Evolutionary conservation across 2,329 filamentous ascomycete species (phyloP).

Genomic region (Fusarium sp.): DNA sequence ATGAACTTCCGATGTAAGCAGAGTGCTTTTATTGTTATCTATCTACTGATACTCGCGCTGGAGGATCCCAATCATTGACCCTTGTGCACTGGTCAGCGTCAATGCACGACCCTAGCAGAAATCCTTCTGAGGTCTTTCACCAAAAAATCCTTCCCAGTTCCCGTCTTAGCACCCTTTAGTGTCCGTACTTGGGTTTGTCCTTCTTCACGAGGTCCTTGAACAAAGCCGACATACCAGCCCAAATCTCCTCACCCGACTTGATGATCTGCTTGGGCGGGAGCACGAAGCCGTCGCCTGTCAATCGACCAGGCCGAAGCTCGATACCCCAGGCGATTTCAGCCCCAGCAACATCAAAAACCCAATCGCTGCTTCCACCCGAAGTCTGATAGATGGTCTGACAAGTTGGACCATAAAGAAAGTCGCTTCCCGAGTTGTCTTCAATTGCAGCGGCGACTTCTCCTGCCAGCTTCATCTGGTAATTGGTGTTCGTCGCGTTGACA

Average conservation of each 20-base stretch:
- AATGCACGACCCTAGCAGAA: too few relatives aligned
- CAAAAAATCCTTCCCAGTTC: rapidly evolving
- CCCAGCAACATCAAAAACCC: constrained; percentile 55
- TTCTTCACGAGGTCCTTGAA: constrained; percentile 11
- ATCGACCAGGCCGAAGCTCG: constrained; percentile 52
- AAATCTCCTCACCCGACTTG: constrained; percentile 57
- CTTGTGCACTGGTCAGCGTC: too few relatives aligned
- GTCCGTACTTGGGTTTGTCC: background rate
- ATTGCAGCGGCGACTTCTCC: constrained; percentile 63
- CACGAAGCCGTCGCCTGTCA: constrained; percentile 37
- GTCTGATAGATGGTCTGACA: constrained; percentile 72
- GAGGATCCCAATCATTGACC: too few relatives aligned
- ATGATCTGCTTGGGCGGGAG: constrained; percentile 49
- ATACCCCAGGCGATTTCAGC: constrained; percentile 56
- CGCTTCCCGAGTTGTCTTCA: constrained; percentile 53
- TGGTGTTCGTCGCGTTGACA: constrained; percentile 57
- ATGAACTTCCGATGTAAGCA: too few relatives aligned
- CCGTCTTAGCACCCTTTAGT: background rate
- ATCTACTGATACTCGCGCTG: background rate
- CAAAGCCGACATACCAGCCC: constrained; percentile 57
- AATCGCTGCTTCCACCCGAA: constrained; percentile 59
- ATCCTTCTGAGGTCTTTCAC: background rate
- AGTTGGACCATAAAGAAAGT: constrained; percentile 61
- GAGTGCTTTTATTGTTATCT: background rate
- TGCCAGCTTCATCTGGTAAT: constrained; percentile 62